Percentiles rank a stretch among this genome's conserved stretches.
phyloP scores from a whole-genome alignment of 768 basidiomycete species.

The Nidularia pulvinata region DNA sequence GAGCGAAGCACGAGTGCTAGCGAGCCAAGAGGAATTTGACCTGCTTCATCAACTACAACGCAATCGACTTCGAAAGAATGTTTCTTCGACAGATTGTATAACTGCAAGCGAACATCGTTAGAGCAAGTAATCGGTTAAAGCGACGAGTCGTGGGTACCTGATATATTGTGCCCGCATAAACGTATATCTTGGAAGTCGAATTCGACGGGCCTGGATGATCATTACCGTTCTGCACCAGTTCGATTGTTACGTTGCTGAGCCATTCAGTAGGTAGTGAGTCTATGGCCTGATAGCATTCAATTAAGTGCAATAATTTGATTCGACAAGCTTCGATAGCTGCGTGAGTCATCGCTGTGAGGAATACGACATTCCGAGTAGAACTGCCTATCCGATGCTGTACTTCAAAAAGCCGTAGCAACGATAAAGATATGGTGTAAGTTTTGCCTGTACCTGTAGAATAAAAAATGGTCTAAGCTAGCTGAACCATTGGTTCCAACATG shows the following conservation, averaged over 20 bases:
- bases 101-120: constrained; percentile 16
- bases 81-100: constrained; percentile 46
- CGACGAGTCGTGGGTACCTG: too few species aligned
- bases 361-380: constrained; percentile 31
- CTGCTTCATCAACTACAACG: constrained; percentile 49
- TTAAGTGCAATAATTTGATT: constrained; percentile 35
- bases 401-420: constrained; percentile 43
- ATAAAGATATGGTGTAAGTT: constrained; percentile 49
- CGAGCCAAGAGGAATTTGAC: constrained; percentile 45
- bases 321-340: constrained; percentile 51
- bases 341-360: constrained; percentile 52
- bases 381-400: constrained; percentile 28
- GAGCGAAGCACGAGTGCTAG: constrained; percentile 43
- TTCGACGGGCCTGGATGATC: constrained; percentile 34
- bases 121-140: too few species aligned
- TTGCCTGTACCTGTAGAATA: constrained; percentile 50
- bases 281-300: constrained; percentile 32
- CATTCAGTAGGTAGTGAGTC: constrained; percentile 33
- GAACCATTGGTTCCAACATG: too few species aligned
- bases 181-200: constrained; percentile 18
- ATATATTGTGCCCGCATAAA: constrained; percentile 49
- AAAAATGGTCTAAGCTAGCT: too few species aligned
- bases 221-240: constrained; percentile 37
- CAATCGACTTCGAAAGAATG: constrained; percentile 36
- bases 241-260: constrained; percentile 38